These are phyloP conservation scores for Gossypium mustelinum DNA, from an alignment of 345 rosid species.

Conservation along the genomic window DNA sequence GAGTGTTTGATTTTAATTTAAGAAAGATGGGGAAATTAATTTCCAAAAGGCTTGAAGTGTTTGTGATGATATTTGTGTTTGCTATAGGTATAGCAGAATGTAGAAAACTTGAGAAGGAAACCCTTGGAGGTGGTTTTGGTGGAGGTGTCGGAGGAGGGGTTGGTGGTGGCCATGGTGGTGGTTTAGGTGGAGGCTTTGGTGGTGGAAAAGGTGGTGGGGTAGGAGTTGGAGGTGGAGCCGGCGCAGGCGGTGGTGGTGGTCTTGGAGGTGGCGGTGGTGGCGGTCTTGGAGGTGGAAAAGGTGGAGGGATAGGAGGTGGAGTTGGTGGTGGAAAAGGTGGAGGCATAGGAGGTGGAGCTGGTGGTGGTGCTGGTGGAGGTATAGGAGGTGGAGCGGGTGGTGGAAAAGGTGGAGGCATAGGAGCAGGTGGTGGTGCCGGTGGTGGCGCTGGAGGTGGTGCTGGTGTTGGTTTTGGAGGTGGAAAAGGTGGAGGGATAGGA, in stretches of 20 bases:
- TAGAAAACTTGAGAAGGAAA: constrained; percentile 27
- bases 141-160: constrained; percentile 17
- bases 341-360: constrained; percentile 2
- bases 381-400: not conserved
- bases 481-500: constrained; percentile 15
- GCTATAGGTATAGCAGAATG: constrained; percentile 37
- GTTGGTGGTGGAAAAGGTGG: not conserved
- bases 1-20: not conserved
- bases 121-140: not conserved
- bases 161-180: constrained; percentile 6
- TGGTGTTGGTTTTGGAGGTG: constrained; percentile 10
- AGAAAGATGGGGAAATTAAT: constrained; percentile 16
- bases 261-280: constrained; percentile 18
- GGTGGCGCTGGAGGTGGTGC: not conserved
- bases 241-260: constrained; percentile 10
- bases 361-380: constrained; percentile 1
- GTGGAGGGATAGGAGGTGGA: constrained; percentile 12
- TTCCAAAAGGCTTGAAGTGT: constrained; percentile 15
- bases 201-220: constrained; percentile 13
- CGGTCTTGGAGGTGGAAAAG: constrained; percentile 14
- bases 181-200: constrained; percentile 3
- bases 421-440: not conserved
- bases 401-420: not conserved
- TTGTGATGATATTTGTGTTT: constrained; percentile 24
- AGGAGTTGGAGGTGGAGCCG: constrained; percentile 7